Conservation (phyloP, 768 basidiomycete species). For the Amanita muscaria region DNA sequence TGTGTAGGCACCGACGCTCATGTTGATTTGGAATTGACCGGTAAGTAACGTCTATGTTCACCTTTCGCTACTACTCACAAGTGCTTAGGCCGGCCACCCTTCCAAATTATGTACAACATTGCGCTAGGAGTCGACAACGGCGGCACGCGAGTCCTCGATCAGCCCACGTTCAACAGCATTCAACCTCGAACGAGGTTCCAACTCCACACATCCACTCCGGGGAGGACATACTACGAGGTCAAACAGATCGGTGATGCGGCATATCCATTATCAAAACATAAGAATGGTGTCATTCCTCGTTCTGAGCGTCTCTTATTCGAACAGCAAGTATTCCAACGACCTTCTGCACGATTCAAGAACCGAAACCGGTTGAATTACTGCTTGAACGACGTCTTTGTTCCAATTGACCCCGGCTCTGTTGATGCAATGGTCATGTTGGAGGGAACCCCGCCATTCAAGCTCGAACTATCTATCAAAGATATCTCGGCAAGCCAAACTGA, state of each 20-base stretch:
- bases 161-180: conserved; percentile 79
- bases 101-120: conserved; percentile 87
- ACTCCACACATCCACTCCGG: conserved; percentile 66
- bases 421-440: conserved; percentile 64
- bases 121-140: conserved; percentile 61
- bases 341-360: conserved; percentile 71
- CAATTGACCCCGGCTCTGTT: conserved; percentile 38
- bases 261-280: conserved; percentile 69
- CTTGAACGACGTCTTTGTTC: conserved; percentile 55
- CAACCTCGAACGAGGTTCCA: conserved; percentile 75
- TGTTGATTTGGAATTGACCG: conserved; percentile 76
- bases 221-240: conserved; percentile 84
- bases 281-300: conserved; percentile 53
- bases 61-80: background rate
- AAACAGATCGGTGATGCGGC: conserved; percentile 81
- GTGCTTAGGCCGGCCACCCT: conserved; percentile 72
- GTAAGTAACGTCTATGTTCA: conserved; percentile 25
- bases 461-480: conserved; percentile 69
- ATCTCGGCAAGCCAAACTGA: conserved; percentile 62
- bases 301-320: conserved; percentile 68
- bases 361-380: conserved; percentile 64
- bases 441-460: conserved; percentile 80
- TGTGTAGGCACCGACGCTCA: conserved; percentile 79
- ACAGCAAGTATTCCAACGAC: conserved; percentile 76
- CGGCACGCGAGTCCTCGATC: conserved; percentile 61